Evolutionary conservation across 352 stramenopile genomes (phyloP), one percentile per base, ranked within the genome.

Genomic region (Pseudoperonospora humuli): DNA sequence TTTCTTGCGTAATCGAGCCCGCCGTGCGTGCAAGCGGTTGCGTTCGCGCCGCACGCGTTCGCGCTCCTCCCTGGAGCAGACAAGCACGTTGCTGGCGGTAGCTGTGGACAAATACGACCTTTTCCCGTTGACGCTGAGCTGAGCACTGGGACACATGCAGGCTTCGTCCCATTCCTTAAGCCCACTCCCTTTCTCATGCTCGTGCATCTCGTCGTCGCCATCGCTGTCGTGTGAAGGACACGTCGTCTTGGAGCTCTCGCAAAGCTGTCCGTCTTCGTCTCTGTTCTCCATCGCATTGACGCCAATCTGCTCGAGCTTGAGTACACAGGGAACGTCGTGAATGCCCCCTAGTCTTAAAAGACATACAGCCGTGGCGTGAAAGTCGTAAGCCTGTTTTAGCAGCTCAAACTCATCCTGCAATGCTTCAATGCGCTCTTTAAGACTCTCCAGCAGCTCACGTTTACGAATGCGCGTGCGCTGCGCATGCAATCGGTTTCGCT

Each of bases 401-500:
- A 82, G 57, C 37, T 58, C 61, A 45, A 76, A 68, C 50, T 88
- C 76, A 24, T 63, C 58, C 47, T 86, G 61, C 18, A 88, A 52
- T 31, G 60, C 59, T 20, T 68, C 50, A 25, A 88, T 86, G 31
- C 71, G 73, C 41, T 84, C 74, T 39, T 84, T 88, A 13, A 88
- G 61, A 36, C 65, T 81, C 60, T 86, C 73, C 2, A 88, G 57
- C 41, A 86, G 42, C 64, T 88, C 73, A 27, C 76, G 70, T 50
- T 88, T 88, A 31, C 76, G 76, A 45, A 83, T 84, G 4, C 76
- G 60, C 43, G 73, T 88, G 36, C 73, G 76, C 51, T 88, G 76
- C 3, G 76, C 73, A 37, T 88, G 76, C 11, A 88, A 60, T 0
- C 76, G 76, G 50, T 88, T 88, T 23, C 76, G 76, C 32, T 88